These are phyloP conservation scores for Amanita subjunquillea DNA, from an alignment of 768 basidiomycete species.

Conservation along the genomic window DNA sequence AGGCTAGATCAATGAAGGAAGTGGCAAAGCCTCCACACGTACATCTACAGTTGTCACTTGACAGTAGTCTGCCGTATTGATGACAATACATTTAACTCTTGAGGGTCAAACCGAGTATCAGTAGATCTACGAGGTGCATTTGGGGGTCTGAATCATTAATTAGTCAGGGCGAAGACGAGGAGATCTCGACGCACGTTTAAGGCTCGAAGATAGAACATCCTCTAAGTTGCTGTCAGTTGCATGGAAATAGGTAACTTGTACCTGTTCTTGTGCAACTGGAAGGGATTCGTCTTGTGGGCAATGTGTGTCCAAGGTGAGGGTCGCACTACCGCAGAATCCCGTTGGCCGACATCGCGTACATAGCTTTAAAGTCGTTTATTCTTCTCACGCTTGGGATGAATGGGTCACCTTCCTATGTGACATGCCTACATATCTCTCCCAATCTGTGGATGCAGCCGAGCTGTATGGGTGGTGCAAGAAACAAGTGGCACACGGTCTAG, in stretches of 20 bases:
- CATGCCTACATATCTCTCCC: not conserved
- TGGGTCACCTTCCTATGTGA: not conserved
- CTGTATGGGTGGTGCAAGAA: not conserved
- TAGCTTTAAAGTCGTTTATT: not conserved
- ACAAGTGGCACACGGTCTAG: not conserved
- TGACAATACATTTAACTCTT: constrained; percentile 73
- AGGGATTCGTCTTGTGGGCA: too few species aligned
- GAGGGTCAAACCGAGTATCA: constrained; percentile 70
- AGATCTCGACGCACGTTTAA: constrained; percentile 45
- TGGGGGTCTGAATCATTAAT: constrained; percentile 22
- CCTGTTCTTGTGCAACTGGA: constrained; percentile 90
- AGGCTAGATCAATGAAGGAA: not conserved
- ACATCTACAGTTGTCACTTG: constrained; percentile 86
- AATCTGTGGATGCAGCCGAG: not conserved
- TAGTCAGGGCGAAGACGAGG: not conserved
- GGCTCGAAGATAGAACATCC: constrained; percentile 67
- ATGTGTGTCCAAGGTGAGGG: not conserved
- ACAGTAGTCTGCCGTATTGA: constrained; percentile 98
- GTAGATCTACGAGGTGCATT: constrained; percentile 53
- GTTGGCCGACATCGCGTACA: not conserved
- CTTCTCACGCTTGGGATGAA: not conserved
- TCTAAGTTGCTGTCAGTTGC: constrained; percentile 34
- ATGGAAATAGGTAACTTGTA: constrained; percentile 19
- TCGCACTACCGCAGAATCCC: not conserved
- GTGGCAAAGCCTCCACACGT: constrained; percentile 7